phyloP scores from a whole-genome alignment of 768 basidiomycete species.

The Lentinula edodes region DNA sequence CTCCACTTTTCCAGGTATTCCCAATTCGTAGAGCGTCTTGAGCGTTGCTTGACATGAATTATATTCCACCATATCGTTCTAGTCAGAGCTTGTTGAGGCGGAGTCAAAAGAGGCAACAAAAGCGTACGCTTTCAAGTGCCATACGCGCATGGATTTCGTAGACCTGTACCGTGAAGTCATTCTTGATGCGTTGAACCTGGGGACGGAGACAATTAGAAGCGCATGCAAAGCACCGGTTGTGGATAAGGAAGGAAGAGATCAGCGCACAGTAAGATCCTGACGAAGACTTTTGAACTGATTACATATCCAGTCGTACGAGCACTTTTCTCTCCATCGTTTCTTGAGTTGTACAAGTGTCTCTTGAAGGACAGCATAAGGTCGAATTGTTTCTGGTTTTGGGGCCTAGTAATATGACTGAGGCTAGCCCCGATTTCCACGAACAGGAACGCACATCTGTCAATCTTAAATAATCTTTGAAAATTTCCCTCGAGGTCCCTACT shows the following conservation, averaged over 20 bases:
- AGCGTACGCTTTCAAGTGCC: slow-evolving; percentile 82
- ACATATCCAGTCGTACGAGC: slow-evolving; percentile 83
- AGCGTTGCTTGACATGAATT: slow-evolving; percentile 95
- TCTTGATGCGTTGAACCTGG: slow-evolving; percentile 98
- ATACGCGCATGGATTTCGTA: slow-evolving; percentile 99
- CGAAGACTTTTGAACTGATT: slow-evolving; percentile 97
- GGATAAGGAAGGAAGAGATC: slow-evolving; percentile 7
- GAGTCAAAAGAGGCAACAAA: slow-evolving; percentile 6
- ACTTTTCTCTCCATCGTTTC: slow-evolving; percentile 77
- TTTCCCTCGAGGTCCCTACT: slow-evolving; percentile 80
- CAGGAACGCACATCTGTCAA: slow-evolving; percentile 69
- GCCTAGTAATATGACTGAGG: slow-evolving; percentile 49
- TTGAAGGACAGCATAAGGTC: slow-evolving; percentile 80
- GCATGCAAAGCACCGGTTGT: slow-evolving; percentile 19
- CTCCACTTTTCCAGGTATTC: slow-evolving; percentile 86
- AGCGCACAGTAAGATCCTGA: slow-evolving; percentile 92
- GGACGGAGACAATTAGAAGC: slow-evolving; percentile 8
- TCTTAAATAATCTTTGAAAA: slow-evolving; percentile 96
- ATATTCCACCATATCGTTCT: slow-evolving; percentile 98
- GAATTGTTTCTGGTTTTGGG: slow-evolving; percentile 90
- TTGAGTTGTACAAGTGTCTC: slow-evolving; percentile 85
- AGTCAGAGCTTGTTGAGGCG: slow-evolving; percentile 11
- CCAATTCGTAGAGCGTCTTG: slow-evolving; percentile 86
- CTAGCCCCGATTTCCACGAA: neutral
- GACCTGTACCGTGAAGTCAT: slow-evolving; percentile 93